Conservation (phyloP, 2,329 filamentous ascomycete species). For the Paecilomyces sp. region DNA sequence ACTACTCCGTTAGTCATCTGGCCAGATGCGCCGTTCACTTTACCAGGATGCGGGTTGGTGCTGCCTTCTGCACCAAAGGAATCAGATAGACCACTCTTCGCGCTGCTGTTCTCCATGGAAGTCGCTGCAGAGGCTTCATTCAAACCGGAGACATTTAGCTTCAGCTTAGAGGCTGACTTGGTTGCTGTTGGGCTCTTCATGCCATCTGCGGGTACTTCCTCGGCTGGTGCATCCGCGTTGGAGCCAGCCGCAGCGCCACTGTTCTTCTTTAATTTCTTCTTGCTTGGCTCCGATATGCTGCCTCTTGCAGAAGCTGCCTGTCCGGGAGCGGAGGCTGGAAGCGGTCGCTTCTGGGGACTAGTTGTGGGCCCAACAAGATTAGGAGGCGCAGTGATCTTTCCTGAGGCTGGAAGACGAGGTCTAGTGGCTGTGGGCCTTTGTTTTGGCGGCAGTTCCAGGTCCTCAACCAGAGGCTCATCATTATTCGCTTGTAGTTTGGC, state of each 20-base stretch:
- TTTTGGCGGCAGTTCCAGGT: conserved; percentile 89
- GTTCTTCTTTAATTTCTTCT: conserved; percentile 38
- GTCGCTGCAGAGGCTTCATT: conserved; percentile 7
- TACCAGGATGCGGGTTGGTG: conserved; percentile 11
- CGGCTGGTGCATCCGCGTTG: conserved; percentile 14
- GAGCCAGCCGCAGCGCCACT: conserved; percentile 20
- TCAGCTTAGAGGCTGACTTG: conserved; percentile 49
- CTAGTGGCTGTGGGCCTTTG: conserved; percentile 54
- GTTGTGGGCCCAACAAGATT: conserved; percentile 22
- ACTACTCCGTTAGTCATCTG: conserved; percentile 51
- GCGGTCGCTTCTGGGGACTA: conserved; percentile 36
- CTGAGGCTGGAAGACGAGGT: conserved; percentile 38
- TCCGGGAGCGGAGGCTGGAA: conserved; percentile 18
- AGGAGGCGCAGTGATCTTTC: conserved; percentile 34
- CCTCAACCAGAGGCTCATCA: conserved; percentile 78
- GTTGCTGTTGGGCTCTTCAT: conserved; percentile 1
- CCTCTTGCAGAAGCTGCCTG: conserved; percentile 18
- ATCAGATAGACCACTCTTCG: conserved; percentile 10
- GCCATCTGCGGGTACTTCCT: conserved; percentile 25
- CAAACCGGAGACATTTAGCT: conserved; percentile 22
- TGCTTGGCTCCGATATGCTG: conserved; percentile 27
- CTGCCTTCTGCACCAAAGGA: conserved; percentile 7
- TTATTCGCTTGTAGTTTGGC: conserved; percentile 78
- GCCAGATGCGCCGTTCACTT: conserved; percentile 29
- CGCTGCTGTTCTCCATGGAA: conserved; percentile 7